These are phyloP conservation scores for Leccinum longicurvipes DNA, from an alignment of 768 basidiomycete species.

Conservation along the genomic window DNA sequence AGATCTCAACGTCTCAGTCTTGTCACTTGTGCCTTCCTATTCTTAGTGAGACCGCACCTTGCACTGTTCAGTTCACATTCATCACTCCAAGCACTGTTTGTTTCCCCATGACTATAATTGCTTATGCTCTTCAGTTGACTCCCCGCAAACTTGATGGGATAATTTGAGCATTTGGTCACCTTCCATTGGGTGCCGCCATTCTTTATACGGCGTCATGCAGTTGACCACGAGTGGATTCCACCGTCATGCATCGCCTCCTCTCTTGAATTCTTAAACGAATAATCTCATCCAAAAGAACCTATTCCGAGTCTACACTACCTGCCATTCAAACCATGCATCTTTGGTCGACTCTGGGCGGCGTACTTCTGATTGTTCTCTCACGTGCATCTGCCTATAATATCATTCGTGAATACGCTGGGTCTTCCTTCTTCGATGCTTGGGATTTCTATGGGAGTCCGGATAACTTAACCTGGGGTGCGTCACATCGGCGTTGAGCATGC, in stretches of 20 bases:
- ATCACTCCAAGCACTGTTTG: too few relatives aligned
- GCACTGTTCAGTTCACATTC: too few relatives aligned
- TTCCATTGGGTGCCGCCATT: not conserved
- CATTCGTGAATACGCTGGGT: constrained; percentile 44
- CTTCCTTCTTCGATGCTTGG: constrained; percentile 54
- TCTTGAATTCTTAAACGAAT: not conserved
- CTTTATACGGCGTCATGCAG: too few relatives aligned
- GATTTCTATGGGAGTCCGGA: constrained; percentile 49
- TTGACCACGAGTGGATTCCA: too few relatives aligned
- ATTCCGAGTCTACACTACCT: not conserved
- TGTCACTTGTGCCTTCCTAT: too few relatives aligned
- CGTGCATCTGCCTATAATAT: constrained; percentile 32
- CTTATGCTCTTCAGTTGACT: not conserved
- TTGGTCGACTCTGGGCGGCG: not conserved
- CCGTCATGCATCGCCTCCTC: too few relatives aligned
- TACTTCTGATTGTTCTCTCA: constrained; percentile 3
- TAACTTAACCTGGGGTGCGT: constrained; percentile 40
- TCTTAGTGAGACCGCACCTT: too few relatives aligned
- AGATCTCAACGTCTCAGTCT: too few relatives aligned
- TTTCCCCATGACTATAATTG: not conserved
- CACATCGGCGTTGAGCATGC: constrained; percentile 24
- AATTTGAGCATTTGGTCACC: not conserved
- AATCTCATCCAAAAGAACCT: too few relatives aligned
- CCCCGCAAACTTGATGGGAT: not conserved
- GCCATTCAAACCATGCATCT: constrained; percentile 9